Percentiles rank a stretch among this genome's conserved stretches.
Conservation (phyloP, 2,329 filamentous ascomycete genomes). For the Fusarium beomiforme region DNA sequence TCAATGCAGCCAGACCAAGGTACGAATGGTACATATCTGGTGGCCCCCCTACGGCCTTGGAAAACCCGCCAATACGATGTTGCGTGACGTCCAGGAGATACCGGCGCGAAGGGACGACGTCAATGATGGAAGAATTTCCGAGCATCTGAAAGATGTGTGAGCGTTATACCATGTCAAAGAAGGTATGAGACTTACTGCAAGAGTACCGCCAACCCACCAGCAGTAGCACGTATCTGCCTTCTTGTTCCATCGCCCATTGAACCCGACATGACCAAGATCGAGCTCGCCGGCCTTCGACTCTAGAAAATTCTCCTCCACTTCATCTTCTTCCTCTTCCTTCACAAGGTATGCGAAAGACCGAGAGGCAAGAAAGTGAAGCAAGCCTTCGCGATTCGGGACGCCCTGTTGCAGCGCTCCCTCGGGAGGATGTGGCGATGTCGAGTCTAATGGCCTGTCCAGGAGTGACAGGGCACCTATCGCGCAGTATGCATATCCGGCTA, state of each 20-base stretch:
- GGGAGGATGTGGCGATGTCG: slow-evolving; percentile 9
- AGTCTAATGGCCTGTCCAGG: slow-evolving; percentile 68
- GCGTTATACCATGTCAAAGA: not conserved
- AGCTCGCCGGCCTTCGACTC: slow-evolving; percentile 49
- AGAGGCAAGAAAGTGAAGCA: slow-evolving; percentile 67
- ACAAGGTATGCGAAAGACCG: slow-evolving; percentile 72
- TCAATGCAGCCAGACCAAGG: slow-evolving; percentile 83
- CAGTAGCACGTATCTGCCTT: slow-evolving; percentile 93
- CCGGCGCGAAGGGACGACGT: slow-evolving; percentile 69
- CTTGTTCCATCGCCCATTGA: slow-evolving; percentile 93
- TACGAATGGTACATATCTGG: slow-evolving; percentile 91
- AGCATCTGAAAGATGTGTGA: slow-evolving; percentile 62
- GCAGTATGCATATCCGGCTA: slow-evolving; percentile 92
- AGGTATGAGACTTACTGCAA: slow-evolving; percentile 49
- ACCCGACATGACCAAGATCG: slow-evolving; percentile 68
- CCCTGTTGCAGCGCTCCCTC: slow-evolving; percentile 49
- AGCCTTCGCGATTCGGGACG: slow-evolving; percentile 44
- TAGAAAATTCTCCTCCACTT: slow-evolving; percentile 53
- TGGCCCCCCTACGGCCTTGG: slow-evolving; percentile 73
- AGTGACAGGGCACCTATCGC: slow-evolving; percentile 81
- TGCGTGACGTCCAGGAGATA: slow-evolving; percentile 90
- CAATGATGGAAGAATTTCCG: slow-evolving; percentile 65
- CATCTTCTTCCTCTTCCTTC: slow-evolving; percentile 57
- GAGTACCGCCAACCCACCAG: slow-evolving; percentile 85
- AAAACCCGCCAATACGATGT: slow-evolving; percentile 84